Base-by-base conservation (phyloP, 129 eudicot genomes). In the Artemisia annua region DNA sequence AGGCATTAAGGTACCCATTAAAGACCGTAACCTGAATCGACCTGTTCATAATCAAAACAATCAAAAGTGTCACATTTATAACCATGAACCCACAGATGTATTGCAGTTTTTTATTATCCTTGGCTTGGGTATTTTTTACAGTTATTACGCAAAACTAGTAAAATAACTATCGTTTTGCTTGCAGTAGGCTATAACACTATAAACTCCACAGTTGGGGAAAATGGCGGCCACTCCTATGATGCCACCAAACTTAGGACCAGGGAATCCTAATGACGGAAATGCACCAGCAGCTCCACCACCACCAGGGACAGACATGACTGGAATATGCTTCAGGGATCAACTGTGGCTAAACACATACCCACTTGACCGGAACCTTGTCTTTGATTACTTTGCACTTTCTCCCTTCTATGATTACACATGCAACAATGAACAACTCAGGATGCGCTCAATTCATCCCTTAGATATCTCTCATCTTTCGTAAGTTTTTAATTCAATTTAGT, bases 221-320 rank as follows among this genome's bases (percentile, higher is more conserved):
- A 89, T 89, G 91, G 87, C 96, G 49, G 74, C 83, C 69, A 89
- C 96, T 79, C 96, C 96, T 46, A 85, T 85, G 91, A 57, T 86
- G 30, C 86, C 91, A 71, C 82, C 84, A 46, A 83, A 78, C 71
- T 9, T 77, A 11, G 80, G 53, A 70, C 60, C 76, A 0, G 91
- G 89, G 32, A 72, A 39, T 39, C 46, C 46, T 39, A 39, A 64
- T 63, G 96, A 90, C 4, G 96, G 90, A 10, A 79, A 53, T 22
- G 76, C 78, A 63, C 74, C 82, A 26, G 86, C 79, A 10, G 67
- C 79, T 28, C 91, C 92, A 9, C 79, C 89, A 16, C 85, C 87
- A 1, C 97, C 97, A 24, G 97, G 96, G 7, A 91, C 96, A 3
- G 96, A 91, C 81, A 91, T 91, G 96, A 91, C 96, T 14, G 93